Conservation (phyloP, 495 filamentous ascomycete genomes). For the Penicillium waksmanii region DNA sequence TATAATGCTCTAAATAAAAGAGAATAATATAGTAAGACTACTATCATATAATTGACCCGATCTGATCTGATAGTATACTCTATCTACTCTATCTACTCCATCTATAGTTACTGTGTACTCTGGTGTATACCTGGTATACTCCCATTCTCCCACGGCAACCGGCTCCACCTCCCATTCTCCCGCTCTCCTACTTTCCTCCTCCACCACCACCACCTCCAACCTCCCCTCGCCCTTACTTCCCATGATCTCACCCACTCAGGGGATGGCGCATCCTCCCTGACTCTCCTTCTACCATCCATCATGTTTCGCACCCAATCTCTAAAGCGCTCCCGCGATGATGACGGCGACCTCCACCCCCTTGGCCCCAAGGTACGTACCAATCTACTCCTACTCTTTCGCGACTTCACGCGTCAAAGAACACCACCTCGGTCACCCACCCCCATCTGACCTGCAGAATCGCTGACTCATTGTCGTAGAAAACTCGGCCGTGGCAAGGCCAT, state of each 20-base stretch:
- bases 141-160: neutral
- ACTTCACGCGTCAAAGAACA: neutral
- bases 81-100: neutral
- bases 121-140: neutral
- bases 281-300: neutral
- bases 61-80: too few species aligned
- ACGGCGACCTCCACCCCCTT: neutral
- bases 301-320: slow-evolving; percentile 7
- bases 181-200: neutral
- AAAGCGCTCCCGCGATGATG: slow-evolving; percentile 19
- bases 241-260: neutral
- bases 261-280: neutral
- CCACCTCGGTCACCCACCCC: neutral
- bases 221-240: neutral
- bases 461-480: neutral
- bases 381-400: neutral
- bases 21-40: too few species aligned
- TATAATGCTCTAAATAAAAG: too few species aligned
- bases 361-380: slow-evolving; percentile 11
- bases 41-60: too few species aligned
- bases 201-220: neutral
- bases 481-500: slow-evolving; percentile 9
- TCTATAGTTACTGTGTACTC: neutral
- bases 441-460: neutral
- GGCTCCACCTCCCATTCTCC: neutral